A percentile compares a stretch with the other conserved stretches of the same genome.
Evolutionary conservation across 192 early-diverging fungal species (phyloP).

Genomic region (Cetraspora pellucida): DNA sequence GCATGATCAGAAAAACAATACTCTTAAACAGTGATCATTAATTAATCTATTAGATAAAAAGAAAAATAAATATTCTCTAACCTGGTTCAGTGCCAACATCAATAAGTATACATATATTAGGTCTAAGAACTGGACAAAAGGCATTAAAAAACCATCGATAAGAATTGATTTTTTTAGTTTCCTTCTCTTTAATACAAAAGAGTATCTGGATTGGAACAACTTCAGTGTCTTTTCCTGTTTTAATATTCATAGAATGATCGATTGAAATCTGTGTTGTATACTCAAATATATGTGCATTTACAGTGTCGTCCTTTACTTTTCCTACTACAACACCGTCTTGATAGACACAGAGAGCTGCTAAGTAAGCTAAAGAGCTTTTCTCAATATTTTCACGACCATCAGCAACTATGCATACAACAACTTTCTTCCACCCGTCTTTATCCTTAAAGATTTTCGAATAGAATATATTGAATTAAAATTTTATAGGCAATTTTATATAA

Average conservation of each 20-base stretch:
- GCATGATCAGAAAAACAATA: no score
- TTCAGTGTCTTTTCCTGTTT: constrained; percentile 59
- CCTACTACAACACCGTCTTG: constrained; percentile 77
- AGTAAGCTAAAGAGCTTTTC: constrained; percentile 64
- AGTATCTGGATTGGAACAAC: constrained; percentile 77
- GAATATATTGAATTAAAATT: no score
- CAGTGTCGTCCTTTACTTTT: constrained; percentile 62
- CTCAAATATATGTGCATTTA: constrained; percentile 70
- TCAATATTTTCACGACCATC: constrained; percentile 83
- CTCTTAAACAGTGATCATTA: no score
- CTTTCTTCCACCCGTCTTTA: constrained; percentile 81
- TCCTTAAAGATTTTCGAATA: constrained; percentile 33
- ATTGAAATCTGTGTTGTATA: constrained; percentile 79
- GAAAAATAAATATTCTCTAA: neutral
- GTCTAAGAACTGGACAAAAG: constrained; percentile 58
- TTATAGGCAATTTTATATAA: no score
- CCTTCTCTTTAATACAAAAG: constrained; percentile 92
- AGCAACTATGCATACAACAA: constrained; percentile 79
- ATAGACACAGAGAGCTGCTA: constrained; percentile 83
- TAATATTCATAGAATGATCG: constrained; percentile 72
- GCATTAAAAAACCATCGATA: constrained; percentile 77
- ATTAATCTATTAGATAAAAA: no score
- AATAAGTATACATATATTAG: constrained; percentile 63
- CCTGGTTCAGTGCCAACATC: constrained; percentile 70
- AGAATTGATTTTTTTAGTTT: constrained; percentile 88